Percentiles rank a stretch among this genome's conserved stretches.
phyloP scores from a whole-genome alignment of 768 basidiomycete species.

The Fomitopsis pulvina region DNA sequence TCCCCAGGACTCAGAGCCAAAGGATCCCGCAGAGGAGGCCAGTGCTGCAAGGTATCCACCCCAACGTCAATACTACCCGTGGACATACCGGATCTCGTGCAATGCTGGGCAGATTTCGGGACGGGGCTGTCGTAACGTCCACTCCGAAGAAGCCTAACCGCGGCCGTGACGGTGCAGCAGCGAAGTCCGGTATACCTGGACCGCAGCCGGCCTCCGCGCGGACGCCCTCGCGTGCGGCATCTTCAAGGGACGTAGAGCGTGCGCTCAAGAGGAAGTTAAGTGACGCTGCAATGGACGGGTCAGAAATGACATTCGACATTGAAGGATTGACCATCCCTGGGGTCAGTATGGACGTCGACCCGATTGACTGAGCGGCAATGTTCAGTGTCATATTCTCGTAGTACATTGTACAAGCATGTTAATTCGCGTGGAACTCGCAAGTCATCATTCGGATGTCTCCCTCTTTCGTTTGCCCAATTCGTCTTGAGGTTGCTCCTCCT shows the following conservation, averaged over 20 bases:
- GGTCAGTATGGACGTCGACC: background rate
- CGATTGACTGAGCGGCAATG: too few relatives aligned
- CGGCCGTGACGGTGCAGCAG: too few relatives aligned
- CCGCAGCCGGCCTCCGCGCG: background rate
- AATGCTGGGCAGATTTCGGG: background rate
- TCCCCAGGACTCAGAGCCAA: constrained; percentile 18
- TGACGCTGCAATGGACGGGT: background rate
- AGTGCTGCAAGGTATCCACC: constrained; percentile 6
- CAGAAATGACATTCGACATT: constrained; percentile 14
- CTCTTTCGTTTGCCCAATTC: too few relatives aligned
- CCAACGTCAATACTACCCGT: constrained; percentile 16
- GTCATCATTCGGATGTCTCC: too few relatives aligned
- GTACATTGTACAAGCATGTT: too few relatives aligned
- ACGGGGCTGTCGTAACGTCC: constrained; percentile 17
- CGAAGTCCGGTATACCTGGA: background rate
- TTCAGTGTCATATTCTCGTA: too few relatives aligned
- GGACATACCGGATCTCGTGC: constrained; percentile 9
- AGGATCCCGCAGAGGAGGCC: constrained; percentile 9
- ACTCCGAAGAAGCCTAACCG: constrained; percentile 17
- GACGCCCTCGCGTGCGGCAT: background rate
- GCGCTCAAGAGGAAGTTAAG: background rate
- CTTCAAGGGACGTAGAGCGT: background rate
- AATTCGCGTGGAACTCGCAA: too few relatives aligned
- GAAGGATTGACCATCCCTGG: constrained; percentile 13
- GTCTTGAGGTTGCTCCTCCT: too few relatives aligned